Evolutionary conservation across 208 protist genomes (phyloP).

Genomic region (Strigomonas galati): DNA sequence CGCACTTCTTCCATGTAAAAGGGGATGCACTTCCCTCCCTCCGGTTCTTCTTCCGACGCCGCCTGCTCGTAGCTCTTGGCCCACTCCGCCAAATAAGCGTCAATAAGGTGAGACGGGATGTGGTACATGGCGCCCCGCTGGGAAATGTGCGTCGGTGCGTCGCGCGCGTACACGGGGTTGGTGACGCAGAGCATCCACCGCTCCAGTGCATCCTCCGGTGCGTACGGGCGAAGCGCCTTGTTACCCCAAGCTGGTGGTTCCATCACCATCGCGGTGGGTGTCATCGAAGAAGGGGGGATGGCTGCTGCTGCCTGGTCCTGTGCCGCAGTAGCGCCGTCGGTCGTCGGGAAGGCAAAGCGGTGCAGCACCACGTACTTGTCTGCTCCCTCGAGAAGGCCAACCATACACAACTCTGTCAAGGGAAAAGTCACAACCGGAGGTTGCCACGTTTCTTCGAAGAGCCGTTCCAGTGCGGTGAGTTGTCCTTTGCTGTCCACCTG

Average conservation of each 20-base stretch:
- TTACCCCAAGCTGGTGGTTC: conserved; percentile 9
- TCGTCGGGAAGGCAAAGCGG: neutral
- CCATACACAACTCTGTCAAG: conserved; percentile 3
- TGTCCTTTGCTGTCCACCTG: neutral
- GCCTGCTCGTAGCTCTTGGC: conserved; percentile 2
- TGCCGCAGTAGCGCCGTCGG: neutral
- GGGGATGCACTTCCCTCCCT: neutral
- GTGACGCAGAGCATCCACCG: conserved; percentile 16
- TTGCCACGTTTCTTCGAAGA: conserved; percentile 7
- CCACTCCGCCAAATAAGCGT: conserved; percentile 10
- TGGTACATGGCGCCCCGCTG: conserved; percentile 19
- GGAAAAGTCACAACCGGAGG: neutral
- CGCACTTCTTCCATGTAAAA: conserved; percentile 20
- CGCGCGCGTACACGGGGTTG: neutral
- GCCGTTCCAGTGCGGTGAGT: neutral
- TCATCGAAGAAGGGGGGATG: neutral
- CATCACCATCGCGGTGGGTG: conserved; percentile 6
- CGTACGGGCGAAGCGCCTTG: neutral
- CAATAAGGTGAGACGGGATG: conserved; percentile 11
- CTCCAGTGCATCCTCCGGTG: conserved; percentile 14
- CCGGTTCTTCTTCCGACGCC: neutral
- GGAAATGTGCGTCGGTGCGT: conserved; percentile 17
- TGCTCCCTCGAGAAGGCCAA: conserved; percentile 7
- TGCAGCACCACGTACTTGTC: conserved; percentile 14
- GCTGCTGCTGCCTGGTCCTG: neutral